phyloP scores from a whole-genome alignment of 371 early-diverging fungal genomes.

The Apophysomyces elegans region DNA sequence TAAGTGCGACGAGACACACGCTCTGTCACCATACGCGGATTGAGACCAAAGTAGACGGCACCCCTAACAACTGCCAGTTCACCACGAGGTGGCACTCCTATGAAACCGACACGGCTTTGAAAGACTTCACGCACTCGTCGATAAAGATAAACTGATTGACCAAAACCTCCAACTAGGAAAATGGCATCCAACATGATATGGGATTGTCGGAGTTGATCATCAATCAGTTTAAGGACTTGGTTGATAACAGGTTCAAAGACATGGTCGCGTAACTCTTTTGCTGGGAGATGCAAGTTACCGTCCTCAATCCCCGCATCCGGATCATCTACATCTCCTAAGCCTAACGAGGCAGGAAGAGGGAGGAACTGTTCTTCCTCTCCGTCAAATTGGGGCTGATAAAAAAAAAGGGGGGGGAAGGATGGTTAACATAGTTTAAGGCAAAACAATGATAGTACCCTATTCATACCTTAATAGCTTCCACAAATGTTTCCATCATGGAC shows the following conservation, averaged over 20 bases:
- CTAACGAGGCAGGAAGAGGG: conserved; percentile 56
- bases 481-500: conserved; percentile 50
- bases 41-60: conserved; percentile 62
- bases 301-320: conserved; percentile 63
- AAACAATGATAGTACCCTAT: conserved; percentile 11
- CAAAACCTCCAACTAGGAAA: conserved; percentile 67
- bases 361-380: conserved; percentile 63
- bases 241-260: conserved; percentile 65
- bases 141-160: conserved; percentile 61
- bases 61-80: conserved; percentile 56
- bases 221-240: conserved; percentile 60
- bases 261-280: conserved; percentile 52
- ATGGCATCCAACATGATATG: conserved; percentile 51
- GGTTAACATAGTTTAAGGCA: conserved; percentile 1
- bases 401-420: conserved; percentile 1
- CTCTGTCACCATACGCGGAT: conserved; percentile 59
- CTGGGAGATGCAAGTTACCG: conserved; percentile 56
- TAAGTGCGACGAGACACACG: conserved; percentile 67
- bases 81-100: conserved; percentile 60
- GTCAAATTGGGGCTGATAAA: conserved; percentile 59
- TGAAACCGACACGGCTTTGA: conserved; percentile 52
- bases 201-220: conserved; percentile 57
- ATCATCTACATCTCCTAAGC: conserved; percentile 57
- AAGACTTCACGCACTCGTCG: conserved; percentile 52
- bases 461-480: conserved; percentile 52